These are phyloP conservation scores for Suhomyces kilbournensis DNA, from an alignment of 805 yeast genomes.

Conservation along the genomic window DNA sequence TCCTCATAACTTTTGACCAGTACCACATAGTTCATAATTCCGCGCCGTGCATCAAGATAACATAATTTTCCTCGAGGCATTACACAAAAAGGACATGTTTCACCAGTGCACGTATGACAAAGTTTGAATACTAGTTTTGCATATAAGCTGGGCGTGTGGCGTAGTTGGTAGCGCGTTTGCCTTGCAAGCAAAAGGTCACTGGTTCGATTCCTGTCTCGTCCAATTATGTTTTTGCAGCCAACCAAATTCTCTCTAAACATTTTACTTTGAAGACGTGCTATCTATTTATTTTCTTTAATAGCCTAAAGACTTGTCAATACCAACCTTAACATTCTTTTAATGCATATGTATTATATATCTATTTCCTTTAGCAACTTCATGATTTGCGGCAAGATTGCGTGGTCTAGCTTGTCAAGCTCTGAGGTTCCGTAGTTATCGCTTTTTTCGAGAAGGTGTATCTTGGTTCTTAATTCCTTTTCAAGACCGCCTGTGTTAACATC, in stretches of 20 bases:
- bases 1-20: not conserved
- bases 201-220: slow-evolving; percentile 79
- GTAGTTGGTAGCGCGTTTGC: slow-evolving; percentile 82
- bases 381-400: slow-evolving; percentile 10
- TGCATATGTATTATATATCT: not conserved
- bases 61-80: not conserved
- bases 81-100: not conserved
- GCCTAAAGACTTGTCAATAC: slow-evolving; percentile 8
- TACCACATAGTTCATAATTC: not conserved
- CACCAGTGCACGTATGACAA: not conserved
- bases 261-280: not conserved
- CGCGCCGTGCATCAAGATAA: not conserved
- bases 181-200: slow-evolving; percentile 76
- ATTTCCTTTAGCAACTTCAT: not conserved
- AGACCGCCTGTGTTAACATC: slow-evolving; percentile 30
- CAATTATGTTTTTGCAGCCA: slow-evolving; percentile 27
- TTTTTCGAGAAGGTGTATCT: slow-evolving; percentile 15
- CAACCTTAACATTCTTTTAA: not conserved
- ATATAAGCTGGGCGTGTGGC: slow-evolving; percentile 60
- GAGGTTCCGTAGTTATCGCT: slow-evolving; percentile 18
- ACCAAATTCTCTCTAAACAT: not conserved
- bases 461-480: slow-evolving; percentile 22
- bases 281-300: not conserved
- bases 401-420: slow-evolving; percentile 31
- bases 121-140: not conserved